Conservation (phyloP, 2,329 filamentous ascomycete genomes). For the Colletotrichum orchidophilum region DNA sequence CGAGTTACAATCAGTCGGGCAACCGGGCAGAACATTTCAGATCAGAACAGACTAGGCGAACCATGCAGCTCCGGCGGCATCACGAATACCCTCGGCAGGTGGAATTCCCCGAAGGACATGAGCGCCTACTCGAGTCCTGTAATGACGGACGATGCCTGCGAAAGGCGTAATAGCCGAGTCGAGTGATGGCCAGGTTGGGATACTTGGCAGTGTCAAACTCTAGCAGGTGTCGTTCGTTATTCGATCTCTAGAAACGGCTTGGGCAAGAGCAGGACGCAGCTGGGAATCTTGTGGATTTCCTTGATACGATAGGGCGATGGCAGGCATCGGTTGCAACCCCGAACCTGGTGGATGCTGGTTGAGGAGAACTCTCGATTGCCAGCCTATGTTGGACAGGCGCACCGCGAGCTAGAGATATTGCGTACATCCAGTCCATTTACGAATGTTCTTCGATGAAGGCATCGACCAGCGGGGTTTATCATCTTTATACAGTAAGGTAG, state of each 20-base stretch:
- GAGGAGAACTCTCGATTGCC: not conserved
- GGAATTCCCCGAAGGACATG: conserved; percentile 36
- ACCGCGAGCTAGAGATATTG: conserved; percentile 23
- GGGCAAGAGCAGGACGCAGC: conserved; percentile 25
- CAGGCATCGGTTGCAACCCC: not conserved
- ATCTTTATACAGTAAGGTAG: conserved; percentile 11
- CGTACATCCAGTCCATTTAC: conserved; percentile 20
- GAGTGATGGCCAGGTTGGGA: conserved; percentile 34
- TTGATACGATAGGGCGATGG: not conserved
- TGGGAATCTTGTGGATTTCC: conserved; percentile 17
- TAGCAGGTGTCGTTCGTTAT: conserved; percentile 26
- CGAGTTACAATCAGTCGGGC: conserved; percentile 29
- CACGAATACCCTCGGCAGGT: conserved; percentile 36
- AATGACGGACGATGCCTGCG: conserved; percentile 20
- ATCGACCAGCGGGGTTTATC: conserved; percentile 15
- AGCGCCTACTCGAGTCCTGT: conserved; percentile 23
- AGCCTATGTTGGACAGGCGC: conserved; percentile 14
- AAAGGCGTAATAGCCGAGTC: conserved; percentile 34
- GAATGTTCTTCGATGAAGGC: conserved; percentile 23
- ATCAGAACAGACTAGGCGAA: conserved; percentile 5
- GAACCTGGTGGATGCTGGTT: not conserved
- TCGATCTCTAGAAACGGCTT: not conserved
- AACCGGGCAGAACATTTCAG: conserved; percentile 24
- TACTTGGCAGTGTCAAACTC: conserved; percentile 33
- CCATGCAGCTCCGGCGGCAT: conserved; percentile 16